Base-by-base conservation (phyloP, 2,329 filamentous ascomycete species). In the Parasarocladium wereldwijsianum region DNA sequence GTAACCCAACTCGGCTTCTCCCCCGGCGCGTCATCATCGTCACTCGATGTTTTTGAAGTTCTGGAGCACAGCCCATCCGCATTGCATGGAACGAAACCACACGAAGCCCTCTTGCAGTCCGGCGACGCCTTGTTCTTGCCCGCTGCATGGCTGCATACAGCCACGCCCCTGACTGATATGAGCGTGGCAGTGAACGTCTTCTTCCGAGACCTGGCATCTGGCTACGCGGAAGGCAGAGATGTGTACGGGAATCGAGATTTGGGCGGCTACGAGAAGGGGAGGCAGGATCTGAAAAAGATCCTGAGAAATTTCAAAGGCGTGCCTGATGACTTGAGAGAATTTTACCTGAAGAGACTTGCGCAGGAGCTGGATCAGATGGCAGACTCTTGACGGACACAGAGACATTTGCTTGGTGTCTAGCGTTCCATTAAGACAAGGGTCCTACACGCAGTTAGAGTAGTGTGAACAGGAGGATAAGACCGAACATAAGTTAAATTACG, bases 181-280 rank as follows among this genome's bases (percentile, higher is more conserved):
- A 85, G 81, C 40, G 62, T 93, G 6, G 82, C 82, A 1, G 75
- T 93, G n/a, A 93, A 93, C 47, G 68, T 87, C 17, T 93, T 93
- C 58, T 93, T 92, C 55, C 71, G 74, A 24, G 76, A 75, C 36
- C 58, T 90, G 8, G 72, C 68, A 2, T 56, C 49, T 3, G 72
- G 68, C 2, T 90, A 90, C 47, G 73, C 82, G 1, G 50, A 65
- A 1, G 84, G 85, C 1, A 68, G 75, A 39, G 85, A 93, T 47
- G 77, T 93, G 0, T 93, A 93, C 46, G 85, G 82, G 2, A 93
- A 93, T 46, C 65, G 83, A 22, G 86, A 93, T 50, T 51, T 93
- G 29, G 76, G 78, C 22, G 79, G 77, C 2, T 93, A 92, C 46
- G 83, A 93, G 47, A 84, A 80, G 43, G 81, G 79, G 0, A 64